Conservation (phyloP, 2,329 filamentous ascomycete species). For the Fusarium sp. region DNA sequence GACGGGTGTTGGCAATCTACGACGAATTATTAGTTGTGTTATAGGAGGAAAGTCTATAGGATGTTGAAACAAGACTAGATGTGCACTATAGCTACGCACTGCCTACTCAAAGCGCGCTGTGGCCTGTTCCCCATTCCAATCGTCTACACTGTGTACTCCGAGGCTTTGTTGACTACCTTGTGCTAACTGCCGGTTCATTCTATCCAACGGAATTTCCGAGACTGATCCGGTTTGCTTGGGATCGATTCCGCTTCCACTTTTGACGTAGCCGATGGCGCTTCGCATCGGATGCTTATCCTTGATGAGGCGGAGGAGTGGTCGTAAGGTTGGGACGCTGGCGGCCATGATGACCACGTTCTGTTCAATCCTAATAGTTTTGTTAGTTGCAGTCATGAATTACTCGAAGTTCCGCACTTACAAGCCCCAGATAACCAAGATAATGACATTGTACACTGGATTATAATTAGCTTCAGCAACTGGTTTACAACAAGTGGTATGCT, state of each 20-base stretch:
- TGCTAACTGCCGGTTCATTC: not conserved
- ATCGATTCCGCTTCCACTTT: not conserved
- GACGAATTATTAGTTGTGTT: no score
- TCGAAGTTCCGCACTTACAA: conserved; percentile 5
- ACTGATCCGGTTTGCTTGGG: conserved; percentile 1
- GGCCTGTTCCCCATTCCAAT: not conserved
- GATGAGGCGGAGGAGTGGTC: conserved; percentile 18
- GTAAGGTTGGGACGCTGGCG: conserved; percentile 13
- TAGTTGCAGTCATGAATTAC: not conserved
- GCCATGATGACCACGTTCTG: conserved; percentile 36
- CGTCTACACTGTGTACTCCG: not conserved
- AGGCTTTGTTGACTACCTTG: not conserved
- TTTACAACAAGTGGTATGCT: not conserved
- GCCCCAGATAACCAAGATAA: conserved; percentile 18
- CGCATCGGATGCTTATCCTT: not conserved
- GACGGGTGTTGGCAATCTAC: no score
- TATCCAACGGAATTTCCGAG: conserved; percentile 3
- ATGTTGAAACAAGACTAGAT: no score
- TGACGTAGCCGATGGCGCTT: not conserved
- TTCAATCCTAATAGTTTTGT: conserved; percentile 11
- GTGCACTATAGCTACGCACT: no score
- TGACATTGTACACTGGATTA: conserved; percentile 18
- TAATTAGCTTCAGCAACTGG: not conserved
- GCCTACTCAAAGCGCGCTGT: not conserved
- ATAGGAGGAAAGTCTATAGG: no score